A percentile compares a stretch with the other conserved stretches of the same genome.
phyloP scores from a whole-genome alignment of 148 eudicot genomes.

The Beta vulgaris region DNA sequence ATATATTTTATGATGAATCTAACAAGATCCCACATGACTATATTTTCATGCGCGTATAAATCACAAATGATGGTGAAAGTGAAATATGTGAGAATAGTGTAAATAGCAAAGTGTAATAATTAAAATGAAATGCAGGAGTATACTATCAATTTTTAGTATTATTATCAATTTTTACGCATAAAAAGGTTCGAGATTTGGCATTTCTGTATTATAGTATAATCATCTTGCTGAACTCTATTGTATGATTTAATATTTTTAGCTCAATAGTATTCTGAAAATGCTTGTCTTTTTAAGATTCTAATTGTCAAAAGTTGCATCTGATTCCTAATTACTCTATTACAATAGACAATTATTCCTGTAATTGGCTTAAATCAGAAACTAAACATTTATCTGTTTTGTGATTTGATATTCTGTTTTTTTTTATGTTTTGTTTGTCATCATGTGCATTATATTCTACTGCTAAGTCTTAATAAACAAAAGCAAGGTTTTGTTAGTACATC shows the following conservation, averaged over 20 bases:
- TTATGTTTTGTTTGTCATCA: neutral
- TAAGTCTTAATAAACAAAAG: neutral
- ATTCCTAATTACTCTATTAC: neutral
- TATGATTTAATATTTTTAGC: neutral
- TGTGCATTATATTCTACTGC: neutral
- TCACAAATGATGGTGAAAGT: too few species aligned
- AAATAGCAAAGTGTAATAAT: too few species aligned
- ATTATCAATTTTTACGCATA: too few species aligned
- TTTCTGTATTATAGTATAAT: too few species aligned
- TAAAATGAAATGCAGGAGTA: too few species aligned
- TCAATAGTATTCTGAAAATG: neutral
- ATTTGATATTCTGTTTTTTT: neutral
- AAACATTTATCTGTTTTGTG: neutral
- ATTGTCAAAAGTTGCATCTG: slow-evolving; percentile 7
- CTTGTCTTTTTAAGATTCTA: neutral
- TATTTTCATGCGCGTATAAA: too few species aligned
- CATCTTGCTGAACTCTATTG: neutral
- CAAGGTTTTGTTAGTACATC: neutral
- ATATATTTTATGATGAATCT: too few species aligned
- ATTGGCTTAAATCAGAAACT: neutral
- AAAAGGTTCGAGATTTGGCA: too few species aligned
- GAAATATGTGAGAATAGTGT: too few species aligned
- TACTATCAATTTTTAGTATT: too few species aligned
- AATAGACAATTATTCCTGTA: neutral
- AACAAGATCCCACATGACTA: too few species aligned